Conservation (phyloP, 148 eudicot genomes). For the Amaranthus cruentus region DNA sequence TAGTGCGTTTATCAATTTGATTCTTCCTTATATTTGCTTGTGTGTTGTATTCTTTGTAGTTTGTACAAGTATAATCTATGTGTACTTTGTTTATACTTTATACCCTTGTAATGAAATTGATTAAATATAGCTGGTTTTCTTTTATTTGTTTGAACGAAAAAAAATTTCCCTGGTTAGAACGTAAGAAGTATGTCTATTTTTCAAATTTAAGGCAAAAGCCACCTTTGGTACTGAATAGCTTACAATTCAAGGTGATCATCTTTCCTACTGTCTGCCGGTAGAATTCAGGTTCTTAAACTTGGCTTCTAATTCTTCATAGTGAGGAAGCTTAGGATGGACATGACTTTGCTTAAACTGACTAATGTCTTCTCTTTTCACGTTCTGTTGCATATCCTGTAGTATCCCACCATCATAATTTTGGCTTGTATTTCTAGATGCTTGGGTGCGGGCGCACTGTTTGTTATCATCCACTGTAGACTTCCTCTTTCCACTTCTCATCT, state of each 20-base stretch:
- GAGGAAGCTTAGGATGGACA: constrained; percentile 10
- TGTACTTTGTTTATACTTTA: constrained; percentile 14
- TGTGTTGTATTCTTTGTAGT: constrained; percentile 20
- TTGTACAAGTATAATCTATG: constrained; percentile 9
- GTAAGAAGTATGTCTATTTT: not conserved
- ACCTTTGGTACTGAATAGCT: no score
- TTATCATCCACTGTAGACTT: not conserved
- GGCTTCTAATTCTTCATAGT: not conserved
- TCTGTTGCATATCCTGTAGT: not conserved
- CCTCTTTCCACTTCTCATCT: not conserved
- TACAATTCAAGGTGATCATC: not conserved
- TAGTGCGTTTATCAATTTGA: constrained; percentile 15
- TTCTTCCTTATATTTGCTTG: constrained; percentile 22
- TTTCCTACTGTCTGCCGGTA: not conserved
- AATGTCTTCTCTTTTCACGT: not conserved
- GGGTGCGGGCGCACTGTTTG: not conserved
- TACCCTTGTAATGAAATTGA: constrained; percentile 19
- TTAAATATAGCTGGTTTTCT: constrained; percentile 2
- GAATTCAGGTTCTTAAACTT: not conserved
- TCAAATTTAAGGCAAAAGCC: no score
- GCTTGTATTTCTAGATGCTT: not conserved
- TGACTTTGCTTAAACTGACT: not conserved
- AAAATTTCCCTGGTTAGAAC: not conserved
- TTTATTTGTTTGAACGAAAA: not conserved
- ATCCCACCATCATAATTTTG: not conserved